Conservation (phyloP, 176 grass and related monocot species). For the Luzula sylvatica region DNA sequence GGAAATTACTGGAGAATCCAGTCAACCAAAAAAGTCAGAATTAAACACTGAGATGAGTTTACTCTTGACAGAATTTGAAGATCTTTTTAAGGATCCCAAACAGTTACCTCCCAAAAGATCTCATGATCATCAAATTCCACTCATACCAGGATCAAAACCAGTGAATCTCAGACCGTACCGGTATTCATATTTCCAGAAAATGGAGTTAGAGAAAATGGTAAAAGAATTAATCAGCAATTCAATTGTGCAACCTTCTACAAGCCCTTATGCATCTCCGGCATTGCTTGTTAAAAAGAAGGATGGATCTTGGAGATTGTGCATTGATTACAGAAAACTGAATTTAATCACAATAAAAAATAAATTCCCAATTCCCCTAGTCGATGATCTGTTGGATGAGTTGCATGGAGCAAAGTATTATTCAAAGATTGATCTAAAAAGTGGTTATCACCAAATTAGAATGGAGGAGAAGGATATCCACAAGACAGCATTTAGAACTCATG, state of each 20-base stretch:
- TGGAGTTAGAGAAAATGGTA: too few relatives aligned
- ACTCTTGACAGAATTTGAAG: neutral
- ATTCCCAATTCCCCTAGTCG: too few relatives aligned
- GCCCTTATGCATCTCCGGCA: too few relatives aligned
- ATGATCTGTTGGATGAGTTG: neutral
- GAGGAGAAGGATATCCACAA: neutral
- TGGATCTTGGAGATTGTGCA: neutral
- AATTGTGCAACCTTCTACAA: neutral
- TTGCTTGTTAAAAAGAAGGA: neutral
- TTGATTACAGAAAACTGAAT: neutral
- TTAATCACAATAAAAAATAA: neutral
- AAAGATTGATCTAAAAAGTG: neutral
- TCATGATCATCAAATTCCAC: too few relatives aligned
- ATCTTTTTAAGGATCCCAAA: neutral
- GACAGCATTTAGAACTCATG: neutral
- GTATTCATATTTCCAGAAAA: too few relatives aligned
- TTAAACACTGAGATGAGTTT: too few relatives aligned
- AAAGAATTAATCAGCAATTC: neutral
- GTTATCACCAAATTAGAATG: too few relatives aligned
- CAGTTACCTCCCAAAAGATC: too few relatives aligned
- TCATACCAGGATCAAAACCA: neutral
- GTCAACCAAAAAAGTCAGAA: too few relatives aligned
- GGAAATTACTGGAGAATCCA: too few relatives aligned
- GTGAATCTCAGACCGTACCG: neutral
- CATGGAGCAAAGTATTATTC: neutral